phyloP scores from a whole-genome alignment of 768 basidiomycete species.

The Coprinopsis sp. region DNA sequence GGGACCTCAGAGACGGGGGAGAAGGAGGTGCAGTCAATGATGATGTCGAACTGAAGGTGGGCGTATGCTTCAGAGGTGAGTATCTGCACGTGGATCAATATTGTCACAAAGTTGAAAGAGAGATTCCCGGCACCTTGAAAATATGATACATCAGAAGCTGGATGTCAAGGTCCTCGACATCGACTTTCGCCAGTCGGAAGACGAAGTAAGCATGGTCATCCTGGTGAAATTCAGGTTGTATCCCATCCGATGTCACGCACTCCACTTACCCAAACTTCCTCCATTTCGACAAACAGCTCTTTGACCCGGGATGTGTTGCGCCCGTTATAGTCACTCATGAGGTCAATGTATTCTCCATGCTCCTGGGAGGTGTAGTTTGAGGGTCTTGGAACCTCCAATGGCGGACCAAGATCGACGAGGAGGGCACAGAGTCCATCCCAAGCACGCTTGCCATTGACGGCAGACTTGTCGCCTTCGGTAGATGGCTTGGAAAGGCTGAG shows the following conservation, averaged over 20 bases:
- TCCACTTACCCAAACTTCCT: slow-evolving; percentile 38
- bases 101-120: not conserved
- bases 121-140: slow-evolving; percentile 49
- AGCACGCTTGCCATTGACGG: slow-evolving; percentile 66
- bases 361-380: slow-evolving; percentile 42
- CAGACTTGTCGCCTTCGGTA: slow-evolving; percentile 50
- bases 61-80: slow-evolving; percentile 45
- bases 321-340: slow-evolving; percentile 62
- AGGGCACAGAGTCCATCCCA: slow-evolving; percentile 80
- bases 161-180: slow-evolving; percentile 76
- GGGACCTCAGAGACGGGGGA: slow-evolving; percentile 73
- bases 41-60: slow-evolving; percentile 57
- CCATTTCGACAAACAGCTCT: slow-evolving; percentile 59
- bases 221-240: slow-evolving; percentile 15
- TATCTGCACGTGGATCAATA: slow-evolving; percentile 32
- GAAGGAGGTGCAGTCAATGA: slow-evolving; percentile 81
- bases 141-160: slow-evolving; percentile 76
- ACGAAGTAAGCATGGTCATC: slow-evolving; percentile 55
- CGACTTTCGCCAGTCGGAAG: slow-evolving; percentile 61
- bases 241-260: not conserved
- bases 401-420: slow-evolving; percentile 73
- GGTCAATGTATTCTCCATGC: slow-evolving; percentile 62
- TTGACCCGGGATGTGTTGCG: slow-evolving; percentile 58
- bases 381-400: slow-evolving; percentile 61
- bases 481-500: slow-evolving; percentile 65